Conservation (phyloP, 1,284 basidiomycete species). For the Cryptococcus jaspeensis region DNA sequence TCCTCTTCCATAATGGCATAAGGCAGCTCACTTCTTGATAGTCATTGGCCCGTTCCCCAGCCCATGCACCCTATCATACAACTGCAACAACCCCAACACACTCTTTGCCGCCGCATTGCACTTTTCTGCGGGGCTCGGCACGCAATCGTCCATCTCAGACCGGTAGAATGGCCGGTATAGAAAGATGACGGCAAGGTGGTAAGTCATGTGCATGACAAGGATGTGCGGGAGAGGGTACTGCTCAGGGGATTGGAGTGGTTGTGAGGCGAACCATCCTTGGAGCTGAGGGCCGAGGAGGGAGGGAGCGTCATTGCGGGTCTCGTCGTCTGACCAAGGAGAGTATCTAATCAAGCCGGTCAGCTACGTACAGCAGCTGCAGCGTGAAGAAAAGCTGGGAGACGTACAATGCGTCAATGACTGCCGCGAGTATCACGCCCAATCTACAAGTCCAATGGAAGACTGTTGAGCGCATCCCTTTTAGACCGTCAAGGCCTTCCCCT, state of each 20-base stretch:
- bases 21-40: constrained; percentile 1
- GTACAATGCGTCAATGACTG: constrained; percentile 16
- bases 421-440: constrained; percentile 11
- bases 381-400: no score
- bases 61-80: constrained; percentile 5
- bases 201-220: constrained; percentile 19
- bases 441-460: constrained; percentile 20
- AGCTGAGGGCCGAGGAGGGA: constrained; percentile 6
- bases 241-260: constrained; percentile 11
- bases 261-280: constrained; percentile 11
- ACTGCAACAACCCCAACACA: constrained; percentile 12
- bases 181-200: constrained; percentile 19
- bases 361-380: background rate
- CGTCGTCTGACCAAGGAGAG: constrained; percentile 4
- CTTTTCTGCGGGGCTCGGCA: constrained; percentile 8
- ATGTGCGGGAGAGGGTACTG: constrained; percentile 20
- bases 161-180: constrained; percentile 24
- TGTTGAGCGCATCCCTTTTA: constrained; percentile 19
- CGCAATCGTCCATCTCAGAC: background rate
- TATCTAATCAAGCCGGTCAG: constrained; percentile 7
- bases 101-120: constrained; percentile 17
- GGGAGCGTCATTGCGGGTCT: constrained; percentile 1
- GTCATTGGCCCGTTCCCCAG: constrained; percentile 5
- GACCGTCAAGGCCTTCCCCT: constrained; percentile 7
- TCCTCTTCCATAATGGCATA: background rate